These are phyloP conservation scores for Ceratopteris richardii DNA, from an alignment of 75 land plant genomes.

Conservation along the genomic window DNA sequence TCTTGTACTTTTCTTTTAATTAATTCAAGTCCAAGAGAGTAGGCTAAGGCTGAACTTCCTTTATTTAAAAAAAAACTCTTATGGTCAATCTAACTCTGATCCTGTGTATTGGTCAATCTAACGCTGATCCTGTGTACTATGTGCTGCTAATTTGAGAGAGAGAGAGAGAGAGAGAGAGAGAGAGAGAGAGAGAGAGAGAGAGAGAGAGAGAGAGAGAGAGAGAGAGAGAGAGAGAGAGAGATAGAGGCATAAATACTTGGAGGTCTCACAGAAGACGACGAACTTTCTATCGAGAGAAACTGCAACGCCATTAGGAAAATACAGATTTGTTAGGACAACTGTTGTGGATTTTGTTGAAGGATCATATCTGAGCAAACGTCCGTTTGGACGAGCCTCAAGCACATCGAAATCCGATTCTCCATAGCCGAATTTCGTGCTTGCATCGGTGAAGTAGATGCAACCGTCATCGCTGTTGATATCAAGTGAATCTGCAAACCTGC, in stretches of 20 bases:
- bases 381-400: conserved; percentile 55
- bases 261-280: conserved; percentile 56
- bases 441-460: conserved; percentile 62
- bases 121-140: too few species aligned
- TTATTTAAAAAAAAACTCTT: too few species aligned
- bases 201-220: too few species aligned
- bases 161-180: too few species aligned
- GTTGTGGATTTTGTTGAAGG: conserved; percentile 38
- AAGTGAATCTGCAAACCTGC: conserved; percentile 62
- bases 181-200: too few species aligned
- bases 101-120: too few species aligned
- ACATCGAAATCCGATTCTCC: conserved; percentile 36
- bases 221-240: too few species aligned
- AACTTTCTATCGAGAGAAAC: conserved; percentile 47
- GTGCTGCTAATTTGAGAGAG: too few species aligned
- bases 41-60: too few species aligned
- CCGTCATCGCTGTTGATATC: conserved; percentile 64
- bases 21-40: too few species aligned
- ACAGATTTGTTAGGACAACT: conserved; percentile 31
- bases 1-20: too few species aligned
- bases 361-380: conserved; percentile 67
- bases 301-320: conserved; percentile 74
- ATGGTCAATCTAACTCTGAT: too few species aligned
- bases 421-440: conserved; percentile 39
- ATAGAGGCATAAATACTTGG: conserved; percentile 55